Conservation (phyloP, 805 yeast species). For the Wickerhamomyces ciferrii region DNA sequence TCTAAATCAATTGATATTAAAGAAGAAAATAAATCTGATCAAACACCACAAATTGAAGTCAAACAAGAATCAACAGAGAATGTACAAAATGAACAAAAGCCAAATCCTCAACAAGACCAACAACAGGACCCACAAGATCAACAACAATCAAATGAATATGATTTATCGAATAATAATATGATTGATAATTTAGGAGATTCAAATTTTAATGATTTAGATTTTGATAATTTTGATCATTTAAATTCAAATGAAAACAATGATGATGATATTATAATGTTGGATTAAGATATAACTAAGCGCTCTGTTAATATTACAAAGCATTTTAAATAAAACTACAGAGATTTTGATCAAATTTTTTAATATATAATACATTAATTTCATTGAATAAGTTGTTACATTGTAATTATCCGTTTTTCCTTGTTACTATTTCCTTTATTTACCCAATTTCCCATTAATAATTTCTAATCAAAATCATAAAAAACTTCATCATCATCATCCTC, state of each 20-base stretch:
- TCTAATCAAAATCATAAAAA: background rate
- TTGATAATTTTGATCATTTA: conserved; percentile 11
- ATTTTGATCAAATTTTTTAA: background rate
- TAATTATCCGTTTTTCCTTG: no score
- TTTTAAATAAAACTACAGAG: background rate
- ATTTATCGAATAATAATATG: background rate
- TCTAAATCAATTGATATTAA: background rate
- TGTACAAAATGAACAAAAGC: background rate
- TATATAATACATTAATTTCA: no score
- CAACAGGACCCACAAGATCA: background rate
- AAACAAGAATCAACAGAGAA: background rate
- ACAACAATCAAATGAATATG: background rate
- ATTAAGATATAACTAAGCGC: conserved; percentile 1
- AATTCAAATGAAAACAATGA: conserved; percentile 7
- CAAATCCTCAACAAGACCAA: background rate
- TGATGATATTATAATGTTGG: conserved; percentile 12
- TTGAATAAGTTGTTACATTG: no score
- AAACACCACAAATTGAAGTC: background rate
- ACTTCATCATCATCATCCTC: background rate
- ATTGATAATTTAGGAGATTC: conserved; percentile 8
- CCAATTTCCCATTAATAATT: background rate
- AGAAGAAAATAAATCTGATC: background rate
- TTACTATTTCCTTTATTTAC: background rate
- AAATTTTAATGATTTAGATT: conserved; percentile 11
- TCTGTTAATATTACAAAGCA: no score